Evolutionary conservation across 495 filamentous ascomycete genomes (phyloP).

Genomic region (Penicillium paradoxum): DNA sequence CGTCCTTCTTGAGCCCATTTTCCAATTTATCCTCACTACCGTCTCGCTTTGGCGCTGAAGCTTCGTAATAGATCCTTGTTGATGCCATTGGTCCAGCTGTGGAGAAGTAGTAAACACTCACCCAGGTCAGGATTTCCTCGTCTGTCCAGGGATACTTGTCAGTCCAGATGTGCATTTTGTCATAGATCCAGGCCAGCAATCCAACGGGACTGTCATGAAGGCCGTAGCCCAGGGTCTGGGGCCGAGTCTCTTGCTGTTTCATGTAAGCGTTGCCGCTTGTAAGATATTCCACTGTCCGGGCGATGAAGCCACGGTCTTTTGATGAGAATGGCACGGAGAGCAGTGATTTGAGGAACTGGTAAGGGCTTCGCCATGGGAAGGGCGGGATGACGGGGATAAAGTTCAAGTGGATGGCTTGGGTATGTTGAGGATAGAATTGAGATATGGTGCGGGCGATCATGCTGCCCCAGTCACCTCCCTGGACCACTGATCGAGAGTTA

Average conservation of each 20-base stretch:
- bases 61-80: constrained; percentile 48
- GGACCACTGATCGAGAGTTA: constrained; percentile 30
- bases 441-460: constrained; percentile 40
- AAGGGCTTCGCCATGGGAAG: constrained; percentile 30
- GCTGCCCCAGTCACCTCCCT: constrained; percentile 50
- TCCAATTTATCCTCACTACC: constrained; percentile 5
- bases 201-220: constrained; percentile 48
- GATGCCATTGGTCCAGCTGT: constrained; percentile 45
- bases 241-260: constrained; percentile 43
- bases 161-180: constrained; percentile 49
- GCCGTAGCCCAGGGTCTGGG: constrained; percentile 47
- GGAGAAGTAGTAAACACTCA: constrained; percentile 51
- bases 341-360: constrained; percentile 29
- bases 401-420: constrained; percentile 44
- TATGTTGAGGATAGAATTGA: constrained; percentile 33
- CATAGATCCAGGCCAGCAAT: constrained; percentile 52
- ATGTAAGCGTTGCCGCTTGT: constrained; percentile 41
- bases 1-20: constrained; percentile 4
- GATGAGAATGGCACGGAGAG: constrained; percentile 34
- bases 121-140: constrained; percentile 52
- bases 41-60: constrained; percentile 20
- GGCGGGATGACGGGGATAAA: constrained; percentile 33
- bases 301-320: constrained; percentile 30
- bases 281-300: constrained; percentile 29
- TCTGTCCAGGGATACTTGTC: constrained; percentile 50